phyloP scores from a whole-genome alignment of 169 alveolate species.

The Eimeria praecox region DNA sequence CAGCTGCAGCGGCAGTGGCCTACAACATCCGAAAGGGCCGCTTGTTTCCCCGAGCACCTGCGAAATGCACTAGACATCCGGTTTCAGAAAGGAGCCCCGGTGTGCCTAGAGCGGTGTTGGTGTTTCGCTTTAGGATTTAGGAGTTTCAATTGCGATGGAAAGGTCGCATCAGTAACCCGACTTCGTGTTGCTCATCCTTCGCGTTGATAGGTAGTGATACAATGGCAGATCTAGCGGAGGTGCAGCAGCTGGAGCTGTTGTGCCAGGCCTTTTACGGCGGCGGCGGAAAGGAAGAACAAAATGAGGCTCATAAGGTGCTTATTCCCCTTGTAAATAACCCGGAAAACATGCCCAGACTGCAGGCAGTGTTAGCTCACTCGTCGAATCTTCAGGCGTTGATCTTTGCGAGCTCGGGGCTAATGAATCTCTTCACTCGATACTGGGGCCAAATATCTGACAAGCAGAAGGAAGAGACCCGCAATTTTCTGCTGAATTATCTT shows the following conservation, averaged over 20 bases:
- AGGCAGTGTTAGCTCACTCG: constrained; percentile 86
- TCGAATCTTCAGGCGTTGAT: constrained; percentile 87
- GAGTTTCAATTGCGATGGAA: constrained; percentile 55
- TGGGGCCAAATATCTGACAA: constrained; percentile 93
- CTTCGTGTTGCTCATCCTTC: constrained; percentile 41
- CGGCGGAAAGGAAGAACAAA: constrained; percentile 86
- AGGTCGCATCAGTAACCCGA: constrained; percentile 44
- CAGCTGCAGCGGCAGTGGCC: neutral
- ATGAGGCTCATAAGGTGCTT: constrained; percentile 95
- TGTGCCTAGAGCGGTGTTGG: constrained; percentile 64
- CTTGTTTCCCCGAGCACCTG: constrained; percentile 3
- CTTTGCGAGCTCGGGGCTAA: constrained; percentile 87
- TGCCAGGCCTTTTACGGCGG: constrained; percentile 85
- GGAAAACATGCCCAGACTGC: constrained; percentile 85
- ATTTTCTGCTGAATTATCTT: constrained; percentile 92
- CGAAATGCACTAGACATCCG: constrained; percentile 30
- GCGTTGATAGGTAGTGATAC: constrained; percentile 32
- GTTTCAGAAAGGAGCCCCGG: constrained; percentile 17
- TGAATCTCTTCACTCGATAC: constrained; percentile 87
- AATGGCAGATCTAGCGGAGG: constrained; percentile 77
- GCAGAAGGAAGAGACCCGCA: constrained; percentile 93
- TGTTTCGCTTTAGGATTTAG: neutral
- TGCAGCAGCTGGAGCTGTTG: constrained; percentile 85
- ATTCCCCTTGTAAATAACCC: constrained; percentile 92
- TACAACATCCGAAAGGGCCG: neutral